Evolutionary conservation across 306 rosid genomes (phyloP).

Genomic region (Vicia faba): DNA sequence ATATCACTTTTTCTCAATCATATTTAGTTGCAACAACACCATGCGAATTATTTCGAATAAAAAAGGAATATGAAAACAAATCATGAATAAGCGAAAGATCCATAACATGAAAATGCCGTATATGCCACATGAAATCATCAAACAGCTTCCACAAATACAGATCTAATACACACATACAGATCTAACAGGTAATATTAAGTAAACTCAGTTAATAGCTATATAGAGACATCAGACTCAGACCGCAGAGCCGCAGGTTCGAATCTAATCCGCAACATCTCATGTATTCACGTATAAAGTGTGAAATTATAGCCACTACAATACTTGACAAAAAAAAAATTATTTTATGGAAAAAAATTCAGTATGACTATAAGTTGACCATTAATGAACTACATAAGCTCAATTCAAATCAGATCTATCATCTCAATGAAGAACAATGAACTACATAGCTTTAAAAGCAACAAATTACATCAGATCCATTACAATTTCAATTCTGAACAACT

Average conservation of each 20-base stretch:
- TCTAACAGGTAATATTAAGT: background rate
- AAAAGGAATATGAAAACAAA: background rate
- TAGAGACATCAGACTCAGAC: too few species aligned
- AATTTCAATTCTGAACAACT: slow-evolving; percentile 27
- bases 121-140: background rate
- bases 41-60: background rate
- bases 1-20: background rate
- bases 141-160: slow-evolving; percentile 36
- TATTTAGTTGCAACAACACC: slow-evolving; percentile 12
- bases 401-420: slow-evolving; percentile 44
- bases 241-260: too few species aligned
- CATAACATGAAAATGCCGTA: slow-evolving; percentile 9
- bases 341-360: slow-evolving; percentile 2
- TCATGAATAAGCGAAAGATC: background rate
- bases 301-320: too few species aligned
- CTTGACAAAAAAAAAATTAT: background rate
- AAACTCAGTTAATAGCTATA: too few species aligned
- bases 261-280: too few species aligned
- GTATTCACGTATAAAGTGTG: too few species aligned
- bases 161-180: slow-evolving; percentile 43
- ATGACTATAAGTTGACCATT: slow-evolving; percentile 40
- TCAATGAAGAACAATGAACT: slow-evolving; percentile 11
- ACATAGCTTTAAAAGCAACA: slow-evolving; percentile 9
- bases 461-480: slow-evolving; percentile 46
- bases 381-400: background rate